Evolutionary conservation across 495 filamentous ascomycete genomes (phyloP), one percentile per base, ranked within the genome.

Genomic region (Aspergillus homomorphus): DNA sequence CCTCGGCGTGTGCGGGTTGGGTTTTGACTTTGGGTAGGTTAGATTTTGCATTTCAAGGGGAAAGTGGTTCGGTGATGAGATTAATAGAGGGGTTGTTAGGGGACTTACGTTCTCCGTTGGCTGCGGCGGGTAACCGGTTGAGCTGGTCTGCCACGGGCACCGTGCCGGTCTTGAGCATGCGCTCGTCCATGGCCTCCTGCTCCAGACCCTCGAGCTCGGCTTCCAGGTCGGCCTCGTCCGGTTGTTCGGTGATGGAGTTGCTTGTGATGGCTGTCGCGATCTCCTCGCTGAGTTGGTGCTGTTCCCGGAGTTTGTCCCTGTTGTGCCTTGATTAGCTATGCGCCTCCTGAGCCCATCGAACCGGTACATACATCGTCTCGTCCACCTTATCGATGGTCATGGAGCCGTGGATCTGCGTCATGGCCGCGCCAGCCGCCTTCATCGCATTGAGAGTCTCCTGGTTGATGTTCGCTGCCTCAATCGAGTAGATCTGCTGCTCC

Each of bases 401-500:
- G 58, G 88, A 87, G 63, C 85, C 86, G 70, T 98, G 95, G 63
- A 98, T 98, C 58, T 85, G 73, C 73, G 89, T 84, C 94, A 98
- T 97, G 21, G 94, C 94, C 19, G 84, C 73, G 54, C 88, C 84
- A 3, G 94, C 92, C 65, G 85, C 83, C 81, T 96, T 85, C 93
- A 99, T 98, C 3, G 92, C 95, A 51, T 86, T 84, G 49, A 99
- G 80, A 4, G 94, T 99, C 77, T 98, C 92, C 69, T 92, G 83
- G 80, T 99, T 99, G 76, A 99, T 96, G 72, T 98, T 99, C 51
- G 94, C 95, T 20, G 92, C 89, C 71, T 99, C 94, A 73, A 99
- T 97, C 58, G 89, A 87, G 69, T 93, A 94, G 66, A 99, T 93
- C 70, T 99, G 92, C 65, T 92, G 89, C 69, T 98, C 94, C 15